Conservation (phyloP, 1,284 basidiomycete genomes). For the Grifola frondosa region DNA sequence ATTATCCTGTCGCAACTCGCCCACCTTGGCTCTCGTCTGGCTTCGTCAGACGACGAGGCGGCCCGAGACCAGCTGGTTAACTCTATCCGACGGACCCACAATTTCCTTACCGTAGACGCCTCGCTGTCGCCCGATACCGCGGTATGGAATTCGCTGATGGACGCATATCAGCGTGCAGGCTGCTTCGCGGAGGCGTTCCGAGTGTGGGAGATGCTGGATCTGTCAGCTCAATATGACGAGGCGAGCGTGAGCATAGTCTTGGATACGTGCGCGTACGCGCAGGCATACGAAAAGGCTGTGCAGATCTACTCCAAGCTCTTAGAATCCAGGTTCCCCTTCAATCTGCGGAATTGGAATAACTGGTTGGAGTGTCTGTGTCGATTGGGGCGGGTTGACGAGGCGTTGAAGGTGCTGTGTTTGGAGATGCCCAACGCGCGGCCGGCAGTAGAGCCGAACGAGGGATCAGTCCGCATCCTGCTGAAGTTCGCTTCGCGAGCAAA, state of each 20-base stretch:
- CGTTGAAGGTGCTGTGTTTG: constrained; percentile 60
- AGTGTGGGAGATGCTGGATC: constrained; percentile 80
- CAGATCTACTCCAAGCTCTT: constrained; percentile 54
- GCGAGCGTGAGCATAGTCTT: constrained; percentile 79
- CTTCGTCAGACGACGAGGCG: constrained; percentile 16
- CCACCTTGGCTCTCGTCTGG: constrained; percentile 38
- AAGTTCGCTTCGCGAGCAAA: constrained; percentile 49
- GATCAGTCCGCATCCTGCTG: constrained; percentile 51
- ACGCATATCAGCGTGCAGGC: constrained; percentile 80
- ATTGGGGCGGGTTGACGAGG: constrained; percentile 64
- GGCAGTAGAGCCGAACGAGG: constrained; percentile 45
- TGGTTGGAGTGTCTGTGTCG: constrained; percentile 90
- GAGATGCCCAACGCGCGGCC: constrained; percentile 56
- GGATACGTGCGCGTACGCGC: constrained; percentile 76
- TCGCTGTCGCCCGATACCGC: constrained; percentile 70
- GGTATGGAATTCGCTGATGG: constrained; percentile 89
- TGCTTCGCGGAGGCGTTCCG: constrained; percentile 70
- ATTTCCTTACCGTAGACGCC: constrained; percentile 76
- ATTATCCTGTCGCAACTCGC: constrained; percentile 64
- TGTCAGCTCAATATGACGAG: constrained; percentile 57
- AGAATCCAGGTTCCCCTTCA: constrained; percentile 51
- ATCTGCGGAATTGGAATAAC: constrained; percentile 70
- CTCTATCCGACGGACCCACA: constrained; percentile 71
- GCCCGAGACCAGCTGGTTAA: constrained; percentile 39
- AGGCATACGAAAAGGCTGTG: constrained; percentile 48